These are phyloP conservation scores for Incumbomyces delicatus DNA, from an alignment of 2,329 filamentous ascomycete genomes.

Conservation along the genomic window DNA sequence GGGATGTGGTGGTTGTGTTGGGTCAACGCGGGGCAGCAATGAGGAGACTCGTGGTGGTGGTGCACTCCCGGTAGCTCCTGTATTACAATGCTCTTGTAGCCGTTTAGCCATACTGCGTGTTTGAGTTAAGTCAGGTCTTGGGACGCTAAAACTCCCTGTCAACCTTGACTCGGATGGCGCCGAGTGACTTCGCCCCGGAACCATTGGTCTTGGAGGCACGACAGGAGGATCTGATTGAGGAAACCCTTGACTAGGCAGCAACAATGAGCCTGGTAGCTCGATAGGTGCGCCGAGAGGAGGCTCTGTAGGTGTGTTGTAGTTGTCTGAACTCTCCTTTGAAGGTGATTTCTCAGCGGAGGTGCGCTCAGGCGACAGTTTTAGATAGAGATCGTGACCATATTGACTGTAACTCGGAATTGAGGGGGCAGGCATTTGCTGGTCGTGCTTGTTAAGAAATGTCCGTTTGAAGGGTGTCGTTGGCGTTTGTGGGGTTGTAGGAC, in stretches of 20 bases:
- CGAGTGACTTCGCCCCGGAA: background rate
- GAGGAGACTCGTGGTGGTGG: conserved; percentile 3
- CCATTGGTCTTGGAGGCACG: background rate
- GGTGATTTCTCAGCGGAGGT: background rate
- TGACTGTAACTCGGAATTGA: background rate
- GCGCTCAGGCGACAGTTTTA: background rate
- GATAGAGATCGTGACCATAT: background rate
- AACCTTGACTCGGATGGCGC: background rate
- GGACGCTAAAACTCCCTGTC: background rate
- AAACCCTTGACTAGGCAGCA: background rate
- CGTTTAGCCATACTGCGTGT: conserved; percentile 1
- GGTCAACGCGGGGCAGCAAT: background rate
- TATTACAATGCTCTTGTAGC: conserved; percentile 1
- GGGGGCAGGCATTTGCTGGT: background rate
- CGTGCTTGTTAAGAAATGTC: background rate
- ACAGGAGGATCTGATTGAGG: background rate
- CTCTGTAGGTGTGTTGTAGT: background rate
- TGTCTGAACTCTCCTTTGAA: background rate
- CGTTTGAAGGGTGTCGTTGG: background rate
- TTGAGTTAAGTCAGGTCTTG: background rate
- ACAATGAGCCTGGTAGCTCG: background rate
- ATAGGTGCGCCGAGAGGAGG: background rate
- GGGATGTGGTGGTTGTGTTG: background rate
- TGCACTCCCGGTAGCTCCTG: background rate
- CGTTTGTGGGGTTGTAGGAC: background rate